Base-by-base conservation (phyloP, 108 stramenopile genomes). In the Nitzschia palea region DNA sequence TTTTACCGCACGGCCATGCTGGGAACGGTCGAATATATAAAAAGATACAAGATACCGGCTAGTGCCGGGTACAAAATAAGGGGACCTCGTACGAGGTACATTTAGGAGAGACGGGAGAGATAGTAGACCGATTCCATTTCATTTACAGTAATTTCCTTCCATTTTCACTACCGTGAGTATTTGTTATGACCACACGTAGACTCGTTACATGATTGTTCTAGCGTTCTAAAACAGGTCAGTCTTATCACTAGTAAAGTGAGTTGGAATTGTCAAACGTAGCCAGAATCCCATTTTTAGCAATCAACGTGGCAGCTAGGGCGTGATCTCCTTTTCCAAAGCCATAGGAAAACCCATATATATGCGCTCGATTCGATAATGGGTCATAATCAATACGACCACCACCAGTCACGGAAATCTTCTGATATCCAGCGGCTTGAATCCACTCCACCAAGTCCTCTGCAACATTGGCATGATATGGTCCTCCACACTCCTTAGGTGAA, bases 391-490 rank as follows among this genome's bases (percentile, higher is more conserved):
- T 91, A 25, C 85, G 70, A 5, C 89, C 89, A 32, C 88, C 88
- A 44, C 89, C 89, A 20, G 76, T 82, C 6, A 91, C 83, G 1
- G 67, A 56, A 8, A 75, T 52, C 15, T 64, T 33, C 14, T 56
- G 45, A 62, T 67, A 82, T 4, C 87, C 87, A 28, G 71, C 65
- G 14, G 51, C 28, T 30, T 60, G 27, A 4, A 91, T 80, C 65
- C 78, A 67, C 56, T 71, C 58, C 12, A 84, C 45, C 15, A 86
- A 44, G 47, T 82, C 83, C 31, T 73, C 25, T 0, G 86, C 89
- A 12, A 91, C 89, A 59, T 91, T 81, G 10, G 80, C 83, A 60
- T 91, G 89, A 43, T 86, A 86, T 1, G 85, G 85, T 17, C 88
- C 88, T 34, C 88, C 85, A 48, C 85, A 86, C 80, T 86, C 85